Evolutionary conservation across 495 filamentous ascomycete genomes (phyloP), one percentile per base, ranked within the genome.

Genomic region (Hypoxylon cercidicola): DNA sequence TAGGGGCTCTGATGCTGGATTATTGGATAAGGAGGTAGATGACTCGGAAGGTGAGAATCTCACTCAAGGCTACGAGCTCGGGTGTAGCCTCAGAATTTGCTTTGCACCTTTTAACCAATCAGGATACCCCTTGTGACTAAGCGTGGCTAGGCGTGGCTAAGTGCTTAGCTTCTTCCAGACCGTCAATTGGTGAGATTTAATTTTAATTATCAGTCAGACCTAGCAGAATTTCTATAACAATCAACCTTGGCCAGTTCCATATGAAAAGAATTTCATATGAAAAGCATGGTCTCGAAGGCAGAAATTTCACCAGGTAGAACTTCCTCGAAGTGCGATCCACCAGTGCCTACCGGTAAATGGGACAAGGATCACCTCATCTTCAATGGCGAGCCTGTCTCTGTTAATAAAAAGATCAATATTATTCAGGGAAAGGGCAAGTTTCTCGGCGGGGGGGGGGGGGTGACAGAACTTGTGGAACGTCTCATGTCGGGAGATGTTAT

Each of bases 401-500:
- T 4, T 21, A 13, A 46, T 6, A 46, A 46, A 46, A 19, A 20
- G 6, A 13, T 46, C 16, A 15, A 19, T 19, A 15, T 46, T 46
- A 46, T 46, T 25, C 13, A 70, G 62, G 63, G 51, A 28, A 57
- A 67, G 53, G 62, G 63, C 37, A 28, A 70, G 58, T 61, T 73
- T 52, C 70, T 73, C 49, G 70, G 67, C 19, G n/a, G n/a, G n/a
- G n/a, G n/a, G n/a, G 68, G 70, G 18, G 63, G 70, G 1, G 6
- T 67, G 12, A 73, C 70, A 47, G 63, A 67, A 41, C 67, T 73
- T 62, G 63, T 73, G 60, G 67, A 73, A 48, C 70, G 65, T 47
- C 44, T 73, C 55, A 61, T 44, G n/a, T 57, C 70, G 58, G 64
- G 66, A 12, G 67, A 64, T 35, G 43, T 19, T 25, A 25, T 46